A percentile compares a stretch with the other conserved stretches of the same genome.
Conservation (phyloP, 2,329 filamentous ascomycete genomes). For the Fusarium anthophilum region DNA sequence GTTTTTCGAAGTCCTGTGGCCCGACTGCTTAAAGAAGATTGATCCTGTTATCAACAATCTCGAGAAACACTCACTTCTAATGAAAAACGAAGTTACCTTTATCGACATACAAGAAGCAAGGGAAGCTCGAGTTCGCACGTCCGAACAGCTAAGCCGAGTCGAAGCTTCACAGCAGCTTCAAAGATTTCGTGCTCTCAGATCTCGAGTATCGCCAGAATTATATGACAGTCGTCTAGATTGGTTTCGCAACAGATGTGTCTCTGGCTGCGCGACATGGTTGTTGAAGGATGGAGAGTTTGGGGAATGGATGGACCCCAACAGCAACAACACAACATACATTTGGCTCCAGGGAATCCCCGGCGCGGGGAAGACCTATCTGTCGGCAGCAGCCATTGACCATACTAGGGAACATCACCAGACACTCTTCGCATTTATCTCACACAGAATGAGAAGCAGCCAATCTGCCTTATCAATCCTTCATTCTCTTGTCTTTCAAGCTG, state of each 20-base stretch:
- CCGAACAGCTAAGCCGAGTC: not conserved
- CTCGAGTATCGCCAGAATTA: not conserved
- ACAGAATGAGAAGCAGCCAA: not conserved
- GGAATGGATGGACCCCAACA: not conserved
- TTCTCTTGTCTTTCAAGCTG: constrained; percentile 9
- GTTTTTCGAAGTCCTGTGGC: not conserved
- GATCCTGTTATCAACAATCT: not conserved
- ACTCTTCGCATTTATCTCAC: not conserved
- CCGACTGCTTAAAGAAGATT: not conserved
- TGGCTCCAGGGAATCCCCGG: not conserved
- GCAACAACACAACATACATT: not conserved
- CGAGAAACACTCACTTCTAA: not conserved
- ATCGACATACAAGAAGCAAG: not conserved
- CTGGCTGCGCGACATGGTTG: not conserved
- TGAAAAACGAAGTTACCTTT: not conserved
- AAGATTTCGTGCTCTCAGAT: not conserved
- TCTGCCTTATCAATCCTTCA: constrained; percentile 5
- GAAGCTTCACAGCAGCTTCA: not conserved
- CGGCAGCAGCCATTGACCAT: not conserved
- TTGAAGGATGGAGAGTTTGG: not conserved
- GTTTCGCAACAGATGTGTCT: not conserved
- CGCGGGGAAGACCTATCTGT: not conserved
- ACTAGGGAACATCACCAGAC: not conserved
- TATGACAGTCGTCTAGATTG: not conserved
- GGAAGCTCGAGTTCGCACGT: not conserved